Evolutionary conservation across 257 asterid species (phyloP).

Genomic region (Forsythia viridissima): DNA sequence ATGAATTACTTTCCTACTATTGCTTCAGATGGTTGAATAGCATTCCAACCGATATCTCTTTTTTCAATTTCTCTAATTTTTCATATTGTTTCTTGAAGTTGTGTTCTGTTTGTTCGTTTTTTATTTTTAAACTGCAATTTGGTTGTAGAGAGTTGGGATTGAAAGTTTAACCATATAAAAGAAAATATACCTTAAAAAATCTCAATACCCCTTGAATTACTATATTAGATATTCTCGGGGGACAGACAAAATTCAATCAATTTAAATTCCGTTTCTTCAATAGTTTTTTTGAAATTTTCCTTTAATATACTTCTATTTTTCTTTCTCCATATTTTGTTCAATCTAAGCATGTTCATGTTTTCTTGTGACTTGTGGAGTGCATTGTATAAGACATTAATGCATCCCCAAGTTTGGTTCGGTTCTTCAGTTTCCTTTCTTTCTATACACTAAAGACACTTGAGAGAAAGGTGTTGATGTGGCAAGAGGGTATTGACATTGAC

Average conservation of each 20-base stretch:
- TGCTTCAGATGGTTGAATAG: slow-evolving; percentile 23
- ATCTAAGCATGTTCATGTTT: not conserved
- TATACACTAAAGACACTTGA: not conserved
- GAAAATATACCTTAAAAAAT: not conserved
- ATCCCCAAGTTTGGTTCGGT: not conserved
- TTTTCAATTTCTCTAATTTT: not conserved
- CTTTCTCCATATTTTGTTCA: not conserved
- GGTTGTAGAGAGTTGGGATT: not conserved
- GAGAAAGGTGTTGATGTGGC: not conserved
- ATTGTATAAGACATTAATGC: not conserved
- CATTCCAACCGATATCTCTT: slow-evolving; percentile 15
- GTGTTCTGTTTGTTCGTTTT: not conserved
- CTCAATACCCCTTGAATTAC: not conserved
- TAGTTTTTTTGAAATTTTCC: not conserved
- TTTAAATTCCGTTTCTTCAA: not conserved
- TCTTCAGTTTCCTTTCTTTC: not conserved
- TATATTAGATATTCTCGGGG: not conserved
- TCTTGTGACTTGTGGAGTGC: not conserved
- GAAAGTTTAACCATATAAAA: not conserved
- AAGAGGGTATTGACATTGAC: not conserved
- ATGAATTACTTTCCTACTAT: not conserved
- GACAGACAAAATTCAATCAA: not conserved
- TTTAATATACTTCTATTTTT: not conserved
- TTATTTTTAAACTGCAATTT: not conserved
- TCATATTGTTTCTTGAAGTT: slow-evolving; percentile 12